Evolutionary conservation across 257 asterid species (phyloP).

Genomic region (Fraxinus americana): DNA sequence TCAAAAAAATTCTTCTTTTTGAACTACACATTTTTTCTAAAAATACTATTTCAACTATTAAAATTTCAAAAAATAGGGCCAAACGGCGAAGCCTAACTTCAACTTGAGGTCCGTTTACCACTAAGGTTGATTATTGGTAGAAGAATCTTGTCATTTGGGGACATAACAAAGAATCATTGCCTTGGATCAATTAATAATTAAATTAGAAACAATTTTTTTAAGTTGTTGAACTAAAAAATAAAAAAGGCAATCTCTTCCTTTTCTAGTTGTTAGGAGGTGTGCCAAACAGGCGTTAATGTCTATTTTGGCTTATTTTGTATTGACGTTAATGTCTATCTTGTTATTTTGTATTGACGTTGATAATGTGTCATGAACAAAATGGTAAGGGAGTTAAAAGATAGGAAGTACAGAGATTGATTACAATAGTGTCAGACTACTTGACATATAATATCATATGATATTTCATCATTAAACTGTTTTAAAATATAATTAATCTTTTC

Average conservation of each 20-base stretch:
- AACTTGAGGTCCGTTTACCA: neutral
- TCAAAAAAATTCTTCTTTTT: too few species aligned
- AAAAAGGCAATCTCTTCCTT: slow-evolving; percentile 13
- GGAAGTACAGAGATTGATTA: too few species aligned
- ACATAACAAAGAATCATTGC: neutral
- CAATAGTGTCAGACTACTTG: too few species aligned
- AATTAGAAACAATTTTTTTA: neutral
- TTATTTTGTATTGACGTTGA: neutral
- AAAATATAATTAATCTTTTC: too few species aligned
- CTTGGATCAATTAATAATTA: neutral
- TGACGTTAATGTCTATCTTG: neutral
- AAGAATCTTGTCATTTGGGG: too few species aligned
- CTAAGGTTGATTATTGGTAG: neutral
- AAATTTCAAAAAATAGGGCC: too few species aligned
- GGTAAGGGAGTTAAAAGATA: neutral
- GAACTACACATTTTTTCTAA: too few species aligned
- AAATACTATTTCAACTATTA: too few species aligned
- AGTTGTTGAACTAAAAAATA: slow-evolving; percentile 5
- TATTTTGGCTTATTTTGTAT: neutral
- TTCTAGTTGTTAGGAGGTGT: slow-evolving; percentile 19
- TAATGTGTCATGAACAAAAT: neutral
- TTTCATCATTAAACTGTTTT: too few species aligned
- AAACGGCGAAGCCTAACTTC: too few species aligned
- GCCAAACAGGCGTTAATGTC: slow-evolving; percentile 30
- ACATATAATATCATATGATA: too few species aligned